phyloP scores from a whole-genome alignment of 257 asterid genomes.

The Nicotiana obtusifolia region DNA sequence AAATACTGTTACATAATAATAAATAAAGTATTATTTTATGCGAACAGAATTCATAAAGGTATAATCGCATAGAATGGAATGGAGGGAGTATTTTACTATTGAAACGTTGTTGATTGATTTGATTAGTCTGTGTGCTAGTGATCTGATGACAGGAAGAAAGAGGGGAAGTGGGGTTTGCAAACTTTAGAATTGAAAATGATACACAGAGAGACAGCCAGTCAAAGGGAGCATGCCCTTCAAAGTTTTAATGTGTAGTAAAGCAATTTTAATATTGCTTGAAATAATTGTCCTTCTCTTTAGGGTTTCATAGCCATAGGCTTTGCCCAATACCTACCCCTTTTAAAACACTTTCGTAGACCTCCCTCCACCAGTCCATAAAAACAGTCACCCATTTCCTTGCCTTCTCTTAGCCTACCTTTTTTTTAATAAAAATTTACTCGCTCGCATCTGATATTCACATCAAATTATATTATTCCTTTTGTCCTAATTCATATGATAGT shows the following conservation, averaged over 20 bases:
- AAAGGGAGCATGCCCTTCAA: slow-evolving; percentile 12
- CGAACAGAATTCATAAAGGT: no score
- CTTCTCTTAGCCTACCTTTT: not conserved
- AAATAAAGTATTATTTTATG: no score
- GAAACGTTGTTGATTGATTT: not conserved
- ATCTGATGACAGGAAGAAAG: not conserved
- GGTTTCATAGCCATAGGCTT: not conserved
- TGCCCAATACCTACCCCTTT: slow-evolving; percentile 4
- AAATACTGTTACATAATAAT: no score
- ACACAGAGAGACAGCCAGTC: slow-evolving; percentile 1
- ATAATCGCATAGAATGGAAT: no score
- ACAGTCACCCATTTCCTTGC: not conserved
- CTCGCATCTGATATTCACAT: no score
- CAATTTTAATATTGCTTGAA: slow-evolving; percentile 14
- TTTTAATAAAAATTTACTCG: no score
- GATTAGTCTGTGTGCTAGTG: not conserved
- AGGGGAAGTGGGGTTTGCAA: not conserved
- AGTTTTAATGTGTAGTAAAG: slow-evolving; percentile 10
- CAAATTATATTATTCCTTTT: no score
- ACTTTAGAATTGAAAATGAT: not conserved
- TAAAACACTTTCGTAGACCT: not conserved
- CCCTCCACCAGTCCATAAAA: not conserved
- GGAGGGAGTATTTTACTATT: not conserved
- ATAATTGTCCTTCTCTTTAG: slow-evolving; percentile 11
- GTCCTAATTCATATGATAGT: no score